These are phyloP conservation scores for Zasmidium cellare DNA, from an alignment of 2,329 filamentous ascomycete species.

Conservation along the genomic window DNA sequence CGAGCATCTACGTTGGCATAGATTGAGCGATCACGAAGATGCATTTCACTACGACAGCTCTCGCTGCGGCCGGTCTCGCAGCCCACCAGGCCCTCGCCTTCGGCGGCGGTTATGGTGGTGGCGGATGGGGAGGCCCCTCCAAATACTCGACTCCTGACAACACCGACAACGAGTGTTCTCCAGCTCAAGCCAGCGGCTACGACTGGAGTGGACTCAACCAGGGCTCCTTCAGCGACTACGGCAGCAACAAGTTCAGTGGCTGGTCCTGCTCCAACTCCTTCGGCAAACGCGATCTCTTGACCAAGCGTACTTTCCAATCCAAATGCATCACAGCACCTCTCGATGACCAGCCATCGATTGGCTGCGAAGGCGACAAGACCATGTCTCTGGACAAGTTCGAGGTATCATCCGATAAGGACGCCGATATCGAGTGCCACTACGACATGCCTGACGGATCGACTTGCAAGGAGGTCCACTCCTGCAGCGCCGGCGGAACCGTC, in stretches of 20 bases:
- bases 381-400: slow-evolving; percentile 79
- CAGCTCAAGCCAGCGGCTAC: slow-evolving; percentile 69
- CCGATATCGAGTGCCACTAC: slow-evolving; percentile 78
- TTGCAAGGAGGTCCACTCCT: slow-evolving; percentile 76
- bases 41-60: slow-evolving; percentile 17
- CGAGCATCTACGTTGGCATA: slow-evolving; percentile 12
- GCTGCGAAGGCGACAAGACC: slow-evolving; percentile 50
- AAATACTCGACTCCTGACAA: slow-evolving; percentile 69
- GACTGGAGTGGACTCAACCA: slow-evolving; percentile 65
- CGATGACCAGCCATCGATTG: slow-evolving; percentile 42
- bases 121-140: slow-evolving; percentile 50
- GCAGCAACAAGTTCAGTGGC: slow-evolving; percentile 72
- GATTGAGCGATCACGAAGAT: slow-evolving; percentile 11
- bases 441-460: slow-evolving; percentile 76
- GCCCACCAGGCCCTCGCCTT: slow-evolving; percentile 51
- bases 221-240: slow-evolving; percentile 66
- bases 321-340: slow-evolving; percentile 48
- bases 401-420: slow-evolving; percentile 72
- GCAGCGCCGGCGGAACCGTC: slow-evolving; percentile 66
- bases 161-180: slow-evolving; percentile 74
- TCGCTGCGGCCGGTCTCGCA: slow-evolving; percentile 27
- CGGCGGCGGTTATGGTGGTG: slow-evolving; percentile 17
- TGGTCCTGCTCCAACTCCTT: slow-evolving; percentile 67
- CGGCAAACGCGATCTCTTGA: slow-evolving; percentile 58
- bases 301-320: slow-evolving; percentile 45